Evolutionary conservation across 202 grass and related monocot species (phyloP).

Genomic region (Setaria italica): DNA sequence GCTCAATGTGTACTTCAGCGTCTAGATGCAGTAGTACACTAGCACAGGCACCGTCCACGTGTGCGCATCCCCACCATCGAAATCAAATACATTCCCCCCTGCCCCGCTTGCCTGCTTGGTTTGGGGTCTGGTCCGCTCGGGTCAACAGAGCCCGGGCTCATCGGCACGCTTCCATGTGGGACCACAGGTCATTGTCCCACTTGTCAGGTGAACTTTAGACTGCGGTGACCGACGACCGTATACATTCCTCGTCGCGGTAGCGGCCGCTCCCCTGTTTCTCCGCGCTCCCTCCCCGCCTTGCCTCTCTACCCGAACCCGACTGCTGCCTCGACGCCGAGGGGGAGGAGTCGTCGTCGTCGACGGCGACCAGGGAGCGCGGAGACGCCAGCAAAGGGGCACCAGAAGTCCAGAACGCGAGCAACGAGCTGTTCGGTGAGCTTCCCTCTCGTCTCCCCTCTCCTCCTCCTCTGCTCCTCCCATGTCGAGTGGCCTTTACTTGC

Average conservation of each 20-base stretch:
- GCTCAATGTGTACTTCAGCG: too few relatives aligned
- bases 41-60: too few relatives aligned
- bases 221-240: background rate
- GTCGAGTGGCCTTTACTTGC: background rate
- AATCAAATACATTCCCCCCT: too few relatives aligned
- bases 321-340: background rate
- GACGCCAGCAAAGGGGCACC: background rate
- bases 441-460: background rate
- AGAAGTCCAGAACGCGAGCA: background rate
- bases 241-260: background rate
- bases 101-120: too few relatives aligned
- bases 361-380: background rate
- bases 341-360: background rate
- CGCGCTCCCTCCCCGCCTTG: background rate
- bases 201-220: background rate
- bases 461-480: background rate
- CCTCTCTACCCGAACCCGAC: background rate
- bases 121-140: background rate
- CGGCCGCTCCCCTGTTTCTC: background rate
- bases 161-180: slow-evolving; percentile 9
- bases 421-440: background rate
- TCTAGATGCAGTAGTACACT: too few relatives aligned
- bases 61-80: too few relatives aligned
- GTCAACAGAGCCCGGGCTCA: background rate
- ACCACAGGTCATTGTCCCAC: background rate